These are phyloP conservation scores for Pseudonitzschia delicatissima DNA, from an alignment of 108 stramenopile genomes.

Conservation along the genomic window DNA sequence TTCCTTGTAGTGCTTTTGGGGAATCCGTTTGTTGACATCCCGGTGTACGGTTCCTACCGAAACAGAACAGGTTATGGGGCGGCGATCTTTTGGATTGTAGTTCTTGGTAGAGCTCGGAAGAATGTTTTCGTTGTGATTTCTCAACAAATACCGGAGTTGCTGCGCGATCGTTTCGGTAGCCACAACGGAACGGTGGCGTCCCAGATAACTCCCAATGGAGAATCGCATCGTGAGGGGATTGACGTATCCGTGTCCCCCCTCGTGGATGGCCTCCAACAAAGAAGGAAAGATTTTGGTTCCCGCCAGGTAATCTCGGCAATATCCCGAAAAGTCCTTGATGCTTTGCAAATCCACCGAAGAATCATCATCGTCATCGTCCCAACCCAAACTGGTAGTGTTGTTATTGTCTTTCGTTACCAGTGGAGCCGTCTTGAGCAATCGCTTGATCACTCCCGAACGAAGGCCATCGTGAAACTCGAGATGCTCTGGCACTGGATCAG, in stretches of 20 bases:
- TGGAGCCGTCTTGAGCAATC: conserved; percentile 28
- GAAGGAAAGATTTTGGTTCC: conserved; percentile 37
- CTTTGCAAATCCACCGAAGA: not conserved
- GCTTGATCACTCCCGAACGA: conserved; percentile 56
- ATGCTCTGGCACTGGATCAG: conserved; percentile 43
- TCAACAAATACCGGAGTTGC: conserved; percentile 35
- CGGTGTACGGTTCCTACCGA: conserved; percentile 31
- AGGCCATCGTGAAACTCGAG: conserved; percentile 69
- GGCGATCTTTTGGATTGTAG: conserved; percentile 9
- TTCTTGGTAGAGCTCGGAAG: too few species aligned
- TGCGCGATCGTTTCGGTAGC: conserved; percentile 44
- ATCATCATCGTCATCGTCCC: conserved; percentile 1
- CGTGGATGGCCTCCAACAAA: conserved; percentile 40
- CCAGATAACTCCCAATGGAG: conserved; percentile 64
- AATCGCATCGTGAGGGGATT: conserved; percentile 71
- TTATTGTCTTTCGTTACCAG: not conserved
- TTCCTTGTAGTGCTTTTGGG: not conserved
- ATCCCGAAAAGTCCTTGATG: conserved; percentile 4
- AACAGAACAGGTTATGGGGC: conserved; percentile 9
- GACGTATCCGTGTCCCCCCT: conserved; percentile 72
- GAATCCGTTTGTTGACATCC: conserved; percentile 24
- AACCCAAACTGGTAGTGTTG: not conserved
- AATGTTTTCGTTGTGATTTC: conserved; percentile 22
- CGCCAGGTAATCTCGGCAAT: conserved; percentile 39
- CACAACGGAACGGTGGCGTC: conserved; percentile 79